A percentile compares a stretch with the other conserved stretches of the same genome.
phyloP scores from a whole-genome alignment of 352 stramenopile genomes.

The Phytophthora megakarya region DNA sequence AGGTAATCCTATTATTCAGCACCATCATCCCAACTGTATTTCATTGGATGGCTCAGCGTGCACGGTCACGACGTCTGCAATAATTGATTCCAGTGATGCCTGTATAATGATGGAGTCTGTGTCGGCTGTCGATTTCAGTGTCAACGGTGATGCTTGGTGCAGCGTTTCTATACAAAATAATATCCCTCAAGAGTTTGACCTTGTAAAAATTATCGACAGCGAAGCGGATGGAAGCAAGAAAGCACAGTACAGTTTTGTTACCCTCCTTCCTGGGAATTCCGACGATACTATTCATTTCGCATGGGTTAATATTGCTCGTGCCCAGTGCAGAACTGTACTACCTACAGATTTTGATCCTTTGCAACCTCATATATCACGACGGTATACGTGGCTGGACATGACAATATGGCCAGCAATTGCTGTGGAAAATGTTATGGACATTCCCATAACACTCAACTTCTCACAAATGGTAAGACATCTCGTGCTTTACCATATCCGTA shows the following conservation, averaged over 20 bases:
- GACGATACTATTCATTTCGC: slow-evolving; percentile 34
- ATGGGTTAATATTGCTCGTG: slow-evolving; percentile 43
- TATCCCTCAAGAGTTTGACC: slow-evolving; percentile 53
- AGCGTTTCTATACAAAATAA: slow-evolving; percentile 20
- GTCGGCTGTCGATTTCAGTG: slow-evolving; percentile 32
- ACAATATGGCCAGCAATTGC: slow-evolving; percentile 51
- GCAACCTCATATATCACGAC: slow-evolving; percentile 42
- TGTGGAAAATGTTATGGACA: slow-evolving; percentile 46
- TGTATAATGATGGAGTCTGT: slow-evolving; percentile 45
- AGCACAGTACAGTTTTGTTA: slow-evolving; percentile 33
- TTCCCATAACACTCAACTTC: slow-evolving; percentile 37
- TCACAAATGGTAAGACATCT: slow-evolving; percentile 42
- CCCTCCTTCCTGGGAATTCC: slow-evolving; percentile 15
- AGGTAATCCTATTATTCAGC: slow-evolving; percentile 5
- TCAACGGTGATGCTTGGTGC: slow-evolving; percentile 40
- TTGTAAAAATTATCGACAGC: slow-evolving; percentile 44
- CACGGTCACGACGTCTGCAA: slow-evolving; percentile 14
- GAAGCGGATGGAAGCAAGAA: slow-evolving; percentile 19
- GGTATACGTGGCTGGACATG: slow-evolving; percentile 62
- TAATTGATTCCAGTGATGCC: slow-evolving; percentile 2
- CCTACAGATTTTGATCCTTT: slow-evolving; percentile 54
- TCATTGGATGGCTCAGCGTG: slow-evolving; percentile 37
- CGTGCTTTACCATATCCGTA: not conserved
- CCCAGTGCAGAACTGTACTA: slow-evolving; percentile 43
- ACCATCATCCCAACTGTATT: slow-evolving; percentile 37